Percentiles rank a stretch among this genome's conserved stretches.
Conservation (phyloP, 768 basidiomycete genomes). For the Hygrocybe punicea region DNA sequence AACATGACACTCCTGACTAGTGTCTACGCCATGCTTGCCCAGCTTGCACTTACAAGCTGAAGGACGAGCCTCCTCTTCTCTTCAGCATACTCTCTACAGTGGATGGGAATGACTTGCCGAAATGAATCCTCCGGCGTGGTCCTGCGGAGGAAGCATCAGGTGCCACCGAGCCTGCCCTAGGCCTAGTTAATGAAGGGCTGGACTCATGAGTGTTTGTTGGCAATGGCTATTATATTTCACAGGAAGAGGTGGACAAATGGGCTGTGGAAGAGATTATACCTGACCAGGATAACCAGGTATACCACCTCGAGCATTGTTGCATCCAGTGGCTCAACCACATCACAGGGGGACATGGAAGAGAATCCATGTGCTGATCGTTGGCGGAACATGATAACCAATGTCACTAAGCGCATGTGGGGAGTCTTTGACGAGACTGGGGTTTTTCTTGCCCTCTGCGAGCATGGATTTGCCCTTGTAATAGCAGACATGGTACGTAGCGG, state of each 20-base stretch:
- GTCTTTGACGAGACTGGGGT: constrained; percentile 29
- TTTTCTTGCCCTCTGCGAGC: constrained; percentile 25
- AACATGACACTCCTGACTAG: constrained; percentile 23
- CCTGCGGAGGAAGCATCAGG: background rate
- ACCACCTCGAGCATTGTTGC: too few species aligned
- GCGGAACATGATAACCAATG: constrained; percentile 19
- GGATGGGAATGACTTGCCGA: background rate
- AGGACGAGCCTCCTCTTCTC: background rate
- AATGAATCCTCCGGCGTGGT: background rate
- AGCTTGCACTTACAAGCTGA: constrained; percentile 24
- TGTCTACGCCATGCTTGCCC: constrained; percentile 26
- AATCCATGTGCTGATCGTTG: constrained; percentile 20
- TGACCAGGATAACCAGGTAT: too few species aligned
- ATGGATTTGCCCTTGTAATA: constrained; percentile 10
- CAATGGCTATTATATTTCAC: too few species aligned
- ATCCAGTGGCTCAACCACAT: too few species aligned
- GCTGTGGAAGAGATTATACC: too few species aligned
- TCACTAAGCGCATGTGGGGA: constrained; percentile 21
- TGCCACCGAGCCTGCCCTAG: too few species aligned
- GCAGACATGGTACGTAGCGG: constrained; percentile 30
- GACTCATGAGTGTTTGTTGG: too few species aligned
- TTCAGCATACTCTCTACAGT: background rate
- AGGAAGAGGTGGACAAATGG: too few species aligned
- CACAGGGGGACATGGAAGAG: background rate
- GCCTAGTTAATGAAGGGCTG: background rate